Conservation (phyloP, 108 stramenopile genomes). For the Poteriospumella lacustris region DNA sequence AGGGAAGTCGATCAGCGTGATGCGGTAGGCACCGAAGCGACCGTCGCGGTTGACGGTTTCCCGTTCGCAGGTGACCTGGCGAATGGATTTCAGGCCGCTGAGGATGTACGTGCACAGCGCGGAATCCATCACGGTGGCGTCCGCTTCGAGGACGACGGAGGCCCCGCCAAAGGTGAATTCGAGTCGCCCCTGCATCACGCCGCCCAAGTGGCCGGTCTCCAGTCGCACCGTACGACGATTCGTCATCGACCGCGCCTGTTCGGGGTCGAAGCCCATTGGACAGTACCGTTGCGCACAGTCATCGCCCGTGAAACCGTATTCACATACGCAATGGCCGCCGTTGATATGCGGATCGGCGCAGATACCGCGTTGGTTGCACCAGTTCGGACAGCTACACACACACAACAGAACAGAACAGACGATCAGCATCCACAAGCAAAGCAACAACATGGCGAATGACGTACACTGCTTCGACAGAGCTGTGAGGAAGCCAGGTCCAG, state of each 20-base stretch:
- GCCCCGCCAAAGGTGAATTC: not conserved
- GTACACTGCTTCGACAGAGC: no score
- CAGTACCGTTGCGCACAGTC: slow-evolving; percentile 10
- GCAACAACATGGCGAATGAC: no score
- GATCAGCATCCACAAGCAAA: no score
- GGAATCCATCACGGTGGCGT: not conserved
- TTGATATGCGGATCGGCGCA: not conserved
- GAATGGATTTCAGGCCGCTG: not conserved
- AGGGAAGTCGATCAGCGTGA: not conserved
- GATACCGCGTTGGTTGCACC: slow-evolving; percentile 20
- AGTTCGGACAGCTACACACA: slow-evolving; percentile 14
- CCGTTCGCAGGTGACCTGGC: not conserved
- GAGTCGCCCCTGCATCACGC: not conserved
- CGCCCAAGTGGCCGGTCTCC: not conserved
- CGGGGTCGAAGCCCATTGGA: not conserved
- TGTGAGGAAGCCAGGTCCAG: no score
- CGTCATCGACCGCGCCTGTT: not conserved
- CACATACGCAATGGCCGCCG: slow-evolving; percentile 13
- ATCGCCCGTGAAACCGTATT: slow-evolving; percentile 13
- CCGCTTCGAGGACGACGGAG: slow-evolving; percentile 1
- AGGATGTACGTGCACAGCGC: not conserved
- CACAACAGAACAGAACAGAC: not conserved
- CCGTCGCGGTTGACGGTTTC: not conserved
- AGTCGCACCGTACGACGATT: slow-evolving; percentile 17
- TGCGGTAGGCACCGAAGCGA: not conserved